phyloP scores from a whole-genome alignment of 257 asterid species.

The Avicennia marina region DNA sequence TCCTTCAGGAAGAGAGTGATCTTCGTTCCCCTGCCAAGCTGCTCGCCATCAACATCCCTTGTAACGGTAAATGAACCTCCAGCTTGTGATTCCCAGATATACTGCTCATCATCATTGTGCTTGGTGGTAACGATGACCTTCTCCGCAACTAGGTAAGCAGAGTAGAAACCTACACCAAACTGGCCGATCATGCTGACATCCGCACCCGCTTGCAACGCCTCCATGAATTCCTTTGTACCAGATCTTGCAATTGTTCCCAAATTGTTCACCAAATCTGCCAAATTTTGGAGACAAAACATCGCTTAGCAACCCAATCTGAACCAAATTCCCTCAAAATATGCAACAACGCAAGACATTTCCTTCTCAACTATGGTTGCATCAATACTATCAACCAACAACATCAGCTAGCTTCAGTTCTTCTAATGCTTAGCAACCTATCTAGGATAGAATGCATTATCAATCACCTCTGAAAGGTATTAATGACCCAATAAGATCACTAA shows the following conservation, averaged over 20 bases:
- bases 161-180: slow-evolving; percentile 78
- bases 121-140: slow-evolving; percentile 69
- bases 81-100: too few species aligned
- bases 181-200: slow-evolving; percentile 94
- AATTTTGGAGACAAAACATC: not conserved
- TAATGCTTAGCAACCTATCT: too few species aligned
- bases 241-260: slow-evolving; percentile 82
- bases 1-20: slow-evolving; percentile 75
- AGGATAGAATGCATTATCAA: too few species aligned
- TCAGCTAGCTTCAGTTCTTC: too few species aligned
- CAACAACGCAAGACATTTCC: too few species aligned
- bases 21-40: slow-evolving; percentile 77
- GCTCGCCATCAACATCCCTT: slow-evolving; percentile 63
- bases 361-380: too few species aligned
- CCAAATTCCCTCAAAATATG: too few species aligned
- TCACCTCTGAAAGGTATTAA: too few species aligned
- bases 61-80: slow-evolving; percentile 79
- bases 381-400: too few species aligned
- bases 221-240: slow-evolving; percentile 81
- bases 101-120: slow-evolving; percentile 77
- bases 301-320: too few species aligned
- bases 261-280: slow-evolving; percentile 76
- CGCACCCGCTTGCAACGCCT: slow-evolving; percentile 84
- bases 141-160: slow-evolving; percentile 80
- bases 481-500: too few species aligned